Evolutionary conservation across 2,329 filamentous ascomycete genomes (phyloP).

Genomic region (Fusarium illudens): DNA sequence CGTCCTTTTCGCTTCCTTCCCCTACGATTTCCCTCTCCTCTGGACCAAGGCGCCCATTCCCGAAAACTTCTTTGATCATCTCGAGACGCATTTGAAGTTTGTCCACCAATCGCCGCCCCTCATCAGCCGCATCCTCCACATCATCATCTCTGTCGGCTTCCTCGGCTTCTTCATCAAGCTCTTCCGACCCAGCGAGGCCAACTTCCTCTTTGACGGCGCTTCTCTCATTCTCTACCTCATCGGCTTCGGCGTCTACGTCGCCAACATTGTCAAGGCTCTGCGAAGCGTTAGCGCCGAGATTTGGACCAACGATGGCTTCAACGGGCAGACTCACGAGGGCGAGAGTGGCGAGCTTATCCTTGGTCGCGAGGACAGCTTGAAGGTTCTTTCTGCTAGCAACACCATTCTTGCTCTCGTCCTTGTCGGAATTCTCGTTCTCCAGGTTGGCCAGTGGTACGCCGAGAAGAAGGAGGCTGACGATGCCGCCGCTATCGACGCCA

Average conservation of each 20-base stretch:
- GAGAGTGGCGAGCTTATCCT: conserved; percentile 71
- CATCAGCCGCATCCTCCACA: conserved; percentile 92
- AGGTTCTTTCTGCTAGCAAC: conserved; percentile 92
- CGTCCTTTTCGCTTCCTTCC: conserved; percentile 94
- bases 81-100: conserved; percentile 90
- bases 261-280: conserved; percentile 96
- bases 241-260: conserved; percentile 90
- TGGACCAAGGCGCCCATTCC: conserved; percentile 75
- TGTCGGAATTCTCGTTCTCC: conserved; percentile 88
- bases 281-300: conserved; percentile 79
- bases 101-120: conserved; percentile 90
- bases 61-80: conserved; percentile 78
- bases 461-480: conserved; percentile 92
- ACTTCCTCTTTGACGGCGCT: conserved; percentile 92
- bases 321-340: conserved; percentile 48
- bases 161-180: conserved; percentile 92
- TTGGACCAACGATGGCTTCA: conserved; percentile 59
- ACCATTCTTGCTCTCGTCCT: conserved; percentile 94
- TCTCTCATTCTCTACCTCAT: conserved; percentile 84
- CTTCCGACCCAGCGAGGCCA: conserved; percentile 91
- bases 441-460: conserved; percentile 98
- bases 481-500: conserved; percentile 66
- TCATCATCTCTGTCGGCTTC: conserved; percentile 87
- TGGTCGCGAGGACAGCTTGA: conserved; percentile 85
- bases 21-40: conserved; percentile 92